Evolutionary conservation across 352 stramenopile genomes (phyloP).

Genomic region (Globisporangium perplexum): DNA sequence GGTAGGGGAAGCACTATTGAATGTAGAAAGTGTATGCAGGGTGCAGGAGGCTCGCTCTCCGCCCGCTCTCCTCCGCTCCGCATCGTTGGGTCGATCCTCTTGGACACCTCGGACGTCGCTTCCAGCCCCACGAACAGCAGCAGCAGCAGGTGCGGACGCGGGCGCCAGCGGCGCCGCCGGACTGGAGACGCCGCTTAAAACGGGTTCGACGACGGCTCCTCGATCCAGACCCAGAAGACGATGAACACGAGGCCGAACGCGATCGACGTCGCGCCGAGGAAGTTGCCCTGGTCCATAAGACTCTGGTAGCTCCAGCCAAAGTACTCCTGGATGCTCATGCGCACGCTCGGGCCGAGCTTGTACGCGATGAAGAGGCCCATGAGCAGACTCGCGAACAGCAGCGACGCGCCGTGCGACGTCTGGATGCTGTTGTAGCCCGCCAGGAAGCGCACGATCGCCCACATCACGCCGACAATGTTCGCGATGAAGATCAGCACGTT

Average conservation of each 20-base stretch:
- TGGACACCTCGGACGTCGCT: not conserved
- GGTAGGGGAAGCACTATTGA: not conserved
- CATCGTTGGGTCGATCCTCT: not conserved
- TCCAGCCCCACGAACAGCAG: not conserved
- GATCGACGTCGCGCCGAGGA: slow-evolving; percentile 78
- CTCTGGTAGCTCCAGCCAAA: slow-evolving; percentile 88
- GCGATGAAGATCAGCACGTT: slow-evolving; percentile 83
- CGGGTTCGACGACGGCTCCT: slow-evolving; percentile 39
- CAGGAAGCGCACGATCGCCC: slow-evolving; percentile 75
- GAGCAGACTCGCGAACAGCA: slow-evolving; percentile 59
- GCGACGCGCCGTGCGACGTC: slow-evolving; percentile 69
- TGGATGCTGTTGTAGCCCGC: slow-evolving; percentile 68
- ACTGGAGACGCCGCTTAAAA: not conserved
- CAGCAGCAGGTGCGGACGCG: not conserved
- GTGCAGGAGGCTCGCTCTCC: not conserved
- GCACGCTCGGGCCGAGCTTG: slow-evolving; percentile 72
- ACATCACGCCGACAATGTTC: slow-evolving; percentile 67
- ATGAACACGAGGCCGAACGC: slow-evolving; percentile 81
- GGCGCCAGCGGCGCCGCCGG: not conserved
- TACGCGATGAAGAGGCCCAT: slow-evolving; percentile 75
- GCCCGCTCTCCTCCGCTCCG: not conserved
- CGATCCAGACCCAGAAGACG: slow-evolving; percentile 76
- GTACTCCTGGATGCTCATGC: slow-evolving; percentile 86
- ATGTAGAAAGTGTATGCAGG: slow-evolving; percentile 3
- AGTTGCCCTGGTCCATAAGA: slow-evolving; percentile 85